Conservation (phyloP, 1,139 yeast genomes). For the Scheffersomyces segobiensis region DNA sequence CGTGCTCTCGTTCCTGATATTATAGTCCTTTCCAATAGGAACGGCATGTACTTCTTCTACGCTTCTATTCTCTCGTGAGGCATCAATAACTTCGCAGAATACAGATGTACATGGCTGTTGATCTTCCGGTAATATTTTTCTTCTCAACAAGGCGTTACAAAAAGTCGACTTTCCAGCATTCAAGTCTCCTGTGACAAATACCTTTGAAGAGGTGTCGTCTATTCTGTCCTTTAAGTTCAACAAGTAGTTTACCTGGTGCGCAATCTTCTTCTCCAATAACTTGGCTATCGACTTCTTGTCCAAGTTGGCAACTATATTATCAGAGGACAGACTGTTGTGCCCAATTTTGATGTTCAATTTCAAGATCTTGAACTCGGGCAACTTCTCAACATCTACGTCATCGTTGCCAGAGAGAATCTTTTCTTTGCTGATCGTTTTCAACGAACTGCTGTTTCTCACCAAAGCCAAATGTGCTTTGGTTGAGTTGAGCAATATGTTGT, state of each 20-base stretch:
- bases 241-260: constrained; percentile 66
- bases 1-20: constrained; percentile 62
- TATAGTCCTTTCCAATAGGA: constrained; percentile 59
- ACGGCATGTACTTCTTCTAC: constrained; percentile 94
- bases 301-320: constrained; percentile 49
- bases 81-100: constrained; percentile 91
- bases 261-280: constrained; percentile 62
- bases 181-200: constrained; percentile 93
- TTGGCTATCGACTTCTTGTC: constrained; percentile 68
- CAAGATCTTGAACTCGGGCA: constrained; percentile 57
- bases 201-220: constrained; percentile 90
- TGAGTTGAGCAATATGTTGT: constrained; percentile 43
- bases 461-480: constrained; percentile 51
- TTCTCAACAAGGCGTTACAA: constrained; percentile 83
- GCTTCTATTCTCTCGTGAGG: constrained; percentile 64
- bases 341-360: constrained; percentile 66
- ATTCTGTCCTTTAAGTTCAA: constrained; percentile 77
- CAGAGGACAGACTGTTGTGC: constrained; percentile 35
- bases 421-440: constrained; percentile 34
- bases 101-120: constrained; percentile 98
- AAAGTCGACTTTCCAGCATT: constrained; percentile 97
- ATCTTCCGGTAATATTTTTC: constrained; percentile 86
- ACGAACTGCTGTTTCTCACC: constrained; percentile 42
- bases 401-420: constrained; percentile 18
- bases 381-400: constrained; percentile 19